Percentiles rank a stretch among this genome's conserved stretches.
Conservation (phyloP, 2,329 filamentous ascomycete species). For the Mycosphaerella arachidis region DNA sequence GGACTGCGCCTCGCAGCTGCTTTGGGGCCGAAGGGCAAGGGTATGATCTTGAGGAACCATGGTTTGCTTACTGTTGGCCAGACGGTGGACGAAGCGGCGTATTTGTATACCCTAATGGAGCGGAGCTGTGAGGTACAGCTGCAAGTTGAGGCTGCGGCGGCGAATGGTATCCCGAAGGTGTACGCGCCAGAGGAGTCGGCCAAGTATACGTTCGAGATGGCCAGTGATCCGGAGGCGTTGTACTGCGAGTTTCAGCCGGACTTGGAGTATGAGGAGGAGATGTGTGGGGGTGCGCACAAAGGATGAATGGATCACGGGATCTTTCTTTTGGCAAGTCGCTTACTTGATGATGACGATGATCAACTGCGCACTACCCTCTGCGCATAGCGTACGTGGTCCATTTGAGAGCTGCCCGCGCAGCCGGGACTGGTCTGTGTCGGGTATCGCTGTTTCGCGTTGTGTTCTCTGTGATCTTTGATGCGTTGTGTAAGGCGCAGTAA, state of each 20-base stretch:
- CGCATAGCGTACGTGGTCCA: background rate
- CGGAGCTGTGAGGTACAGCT: slow-evolving; percentile 65
- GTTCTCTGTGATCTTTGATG: no score
- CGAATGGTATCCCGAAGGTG: slow-evolving; percentile 49
- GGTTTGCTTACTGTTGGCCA: slow-evolving; percentile 65
- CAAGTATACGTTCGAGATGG: slow-evolving; percentile 49
- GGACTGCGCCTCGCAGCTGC: slow-evolving; percentile 60
- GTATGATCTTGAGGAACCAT: slow-evolving; percentile 65
- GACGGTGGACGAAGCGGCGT: slow-evolving; percentile 71
- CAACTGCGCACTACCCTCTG: background rate
- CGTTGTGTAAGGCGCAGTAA: no score
- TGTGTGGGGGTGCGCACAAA: slow-evolving; percentile 26
- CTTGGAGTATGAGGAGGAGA: slow-evolving; percentile 38
- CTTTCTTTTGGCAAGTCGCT: background rate
- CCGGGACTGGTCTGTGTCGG: no score
- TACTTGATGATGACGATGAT: background rate
- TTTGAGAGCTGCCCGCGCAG: no score
- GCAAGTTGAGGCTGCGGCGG: slow-evolving; percentile 61
- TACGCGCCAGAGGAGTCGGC: slow-evolving; percentile 55
- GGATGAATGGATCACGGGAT: slow-evolving; percentile 1
- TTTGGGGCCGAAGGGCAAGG: slow-evolving; percentile 58
- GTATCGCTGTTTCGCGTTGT: no score
- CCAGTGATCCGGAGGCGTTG: slow-evolving; percentile 45
- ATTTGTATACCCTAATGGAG: slow-evolving; percentile 65
- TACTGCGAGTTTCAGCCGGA: slow-evolving; percentile 53